Evolutionary conservation across 306 rosid genomes (phyloP).

Genomic region (Dalbergia cultrata): DNA sequence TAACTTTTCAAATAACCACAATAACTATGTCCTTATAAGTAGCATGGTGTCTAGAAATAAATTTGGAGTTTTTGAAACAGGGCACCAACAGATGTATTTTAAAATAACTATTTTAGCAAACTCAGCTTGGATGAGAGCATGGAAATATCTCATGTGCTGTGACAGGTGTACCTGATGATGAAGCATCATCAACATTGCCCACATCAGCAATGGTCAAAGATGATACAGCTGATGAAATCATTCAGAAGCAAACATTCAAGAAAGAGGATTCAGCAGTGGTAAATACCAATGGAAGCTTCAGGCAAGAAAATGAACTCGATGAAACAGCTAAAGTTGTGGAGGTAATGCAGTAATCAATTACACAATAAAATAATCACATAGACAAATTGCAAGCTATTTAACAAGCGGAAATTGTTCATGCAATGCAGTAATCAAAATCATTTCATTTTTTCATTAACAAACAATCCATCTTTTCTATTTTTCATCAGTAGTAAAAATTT

Average conservation of each 20-base stretch:
- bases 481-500: background rate
- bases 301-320: conserved; percentile 20
- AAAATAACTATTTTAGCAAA: background rate
- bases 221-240: background rate
- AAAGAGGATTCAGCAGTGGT: background rate
- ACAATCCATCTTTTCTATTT: background rate
- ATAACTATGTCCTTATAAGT: background rate
- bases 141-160: background rate
- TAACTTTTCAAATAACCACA: background rate
- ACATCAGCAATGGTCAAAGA: background rate
- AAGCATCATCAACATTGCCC: background rate
- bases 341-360: background rate
- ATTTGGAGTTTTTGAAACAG: background rate
- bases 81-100: background rate
- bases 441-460: background rate
- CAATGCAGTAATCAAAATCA: too few species aligned
- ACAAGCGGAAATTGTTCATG: background rate
- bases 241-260: background rate
- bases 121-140: background rate
- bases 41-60: background rate
- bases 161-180: conserved; percentile 4
- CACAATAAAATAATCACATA: background rate
- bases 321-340: background rate
- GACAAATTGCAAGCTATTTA: background rate
- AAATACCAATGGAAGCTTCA: background rate